Evolutionary conservation across 1,284 basidiomycete genomes (phyloP).

Genomic region (Marasmius fiardii): DNA sequence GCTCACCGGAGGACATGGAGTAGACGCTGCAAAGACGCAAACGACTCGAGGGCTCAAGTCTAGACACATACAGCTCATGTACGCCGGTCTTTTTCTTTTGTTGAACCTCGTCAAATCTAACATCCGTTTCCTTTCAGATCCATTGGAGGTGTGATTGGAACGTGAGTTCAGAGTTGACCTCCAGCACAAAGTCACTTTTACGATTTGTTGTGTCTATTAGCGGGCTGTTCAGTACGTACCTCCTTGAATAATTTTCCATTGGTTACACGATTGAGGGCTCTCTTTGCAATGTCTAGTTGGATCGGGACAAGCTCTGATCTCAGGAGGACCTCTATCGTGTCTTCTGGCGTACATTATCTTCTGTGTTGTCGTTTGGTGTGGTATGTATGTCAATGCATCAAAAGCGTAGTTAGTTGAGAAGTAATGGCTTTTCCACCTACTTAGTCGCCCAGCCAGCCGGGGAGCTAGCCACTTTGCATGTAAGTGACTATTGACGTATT

Average conservation of each 20-base stretch:
- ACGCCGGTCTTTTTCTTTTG: neutral
- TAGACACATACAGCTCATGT: conserved; percentile 16
- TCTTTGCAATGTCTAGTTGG: too few species aligned
- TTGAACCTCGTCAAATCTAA: neutral
- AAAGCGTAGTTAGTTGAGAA: neutral
- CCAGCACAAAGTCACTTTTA: too few species aligned
- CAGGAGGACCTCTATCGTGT: conserved; percentile 14
- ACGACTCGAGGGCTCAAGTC: conserved; percentile 14
- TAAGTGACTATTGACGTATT: conserved; percentile 1
- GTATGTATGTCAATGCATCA: conserved; percentile 3
- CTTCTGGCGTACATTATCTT: conserved; percentile 13
- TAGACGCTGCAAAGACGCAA: conserved; percentile 8
- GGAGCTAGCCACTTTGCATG: conserved; percentile 8
- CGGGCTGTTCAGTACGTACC: conserved; percentile 5
- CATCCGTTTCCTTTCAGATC: conserved; percentile 3
- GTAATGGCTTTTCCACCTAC: neutral
- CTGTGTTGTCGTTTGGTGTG: conserved; percentile 14
- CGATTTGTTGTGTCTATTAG: neutral
- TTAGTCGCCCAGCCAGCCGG: conserved; percentile 12
- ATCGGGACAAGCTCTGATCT: conserved; percentile 14
- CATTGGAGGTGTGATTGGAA: conserved; percentile 17
- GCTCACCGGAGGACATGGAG: neutral
- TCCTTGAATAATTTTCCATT: neutral
- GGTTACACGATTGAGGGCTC: too few species aligned
- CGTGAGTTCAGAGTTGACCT: too few species aligned